phyloP scores from a whole-genome alignment of 148 eudicot species.

The Hydrangea macrophylla region DNA sequence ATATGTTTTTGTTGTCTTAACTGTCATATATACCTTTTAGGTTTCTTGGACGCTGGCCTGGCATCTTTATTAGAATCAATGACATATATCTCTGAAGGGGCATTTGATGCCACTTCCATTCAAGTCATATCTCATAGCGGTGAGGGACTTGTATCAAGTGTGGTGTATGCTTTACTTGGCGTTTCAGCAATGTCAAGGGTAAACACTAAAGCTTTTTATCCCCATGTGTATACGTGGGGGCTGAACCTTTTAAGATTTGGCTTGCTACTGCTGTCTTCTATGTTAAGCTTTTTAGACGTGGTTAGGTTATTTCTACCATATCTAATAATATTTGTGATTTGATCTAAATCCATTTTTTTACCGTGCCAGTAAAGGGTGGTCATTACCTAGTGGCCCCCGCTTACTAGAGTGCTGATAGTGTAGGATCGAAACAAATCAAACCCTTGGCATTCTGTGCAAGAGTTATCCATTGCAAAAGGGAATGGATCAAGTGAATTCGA shows the following conservation, averaged over 20 bases:
- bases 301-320: not conserved
- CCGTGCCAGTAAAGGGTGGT: no score
- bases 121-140: constrained; percentile 79
- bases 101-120: constrained; percentile 65
- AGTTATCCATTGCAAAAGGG: not conserved
- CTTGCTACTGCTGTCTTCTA: not conserved
- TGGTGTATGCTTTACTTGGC: constrained; percentile 93
- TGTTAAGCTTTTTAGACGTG: not conserved
- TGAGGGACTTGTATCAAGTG: constrained; percentile 88
- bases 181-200: constrained; percentile 99
- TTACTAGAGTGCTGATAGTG: no score
- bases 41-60: constrained; percentile 76
- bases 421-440: no score
- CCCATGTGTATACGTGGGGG: not conserved
- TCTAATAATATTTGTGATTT: no score
- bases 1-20: not conserved
- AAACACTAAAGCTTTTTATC: constrained; percentile 23
- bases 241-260: not conserved
- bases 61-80: constrained; percentile 55
- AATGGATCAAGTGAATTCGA: not conserved
- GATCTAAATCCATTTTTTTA: no score
- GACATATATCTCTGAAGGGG: constrained; percentile 45
- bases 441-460: no score
- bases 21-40: constrained; percentile 29
- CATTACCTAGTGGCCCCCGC: no score